A percentile compares a stretch with the other conserved stretches of the same genome.
phyloP scores from a whole-genome alignment of 2,329 filamentous ascomycete species.

The Ceratocystis alfenasii region DNA sequence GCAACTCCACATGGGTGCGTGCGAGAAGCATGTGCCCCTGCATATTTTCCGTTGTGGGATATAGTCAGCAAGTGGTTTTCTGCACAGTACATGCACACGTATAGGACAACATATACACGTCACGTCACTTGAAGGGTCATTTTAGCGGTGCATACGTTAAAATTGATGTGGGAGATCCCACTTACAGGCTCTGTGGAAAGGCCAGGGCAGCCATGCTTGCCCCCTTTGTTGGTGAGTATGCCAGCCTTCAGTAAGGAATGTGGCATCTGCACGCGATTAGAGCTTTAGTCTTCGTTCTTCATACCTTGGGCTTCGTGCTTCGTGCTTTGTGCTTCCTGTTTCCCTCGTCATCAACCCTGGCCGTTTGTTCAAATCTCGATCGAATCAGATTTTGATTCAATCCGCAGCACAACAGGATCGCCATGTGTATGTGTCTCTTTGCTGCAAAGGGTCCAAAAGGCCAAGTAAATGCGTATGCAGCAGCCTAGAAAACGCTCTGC shows the following conservation, averaged over 20 bases:
- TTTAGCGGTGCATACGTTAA: no score
- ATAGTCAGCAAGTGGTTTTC: no score
- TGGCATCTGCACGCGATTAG: no score
- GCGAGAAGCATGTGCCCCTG: constrained; percentile 1
- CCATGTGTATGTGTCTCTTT: neutral
- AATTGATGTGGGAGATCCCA: no score
- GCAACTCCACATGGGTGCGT: neutral
- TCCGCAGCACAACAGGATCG: neutral
- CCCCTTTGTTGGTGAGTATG: no score
- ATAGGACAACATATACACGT: no score
- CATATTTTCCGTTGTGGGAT: neutral
- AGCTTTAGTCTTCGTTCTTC: no score
- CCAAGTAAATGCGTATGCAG: neutral
- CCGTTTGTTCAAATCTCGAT: neutral
- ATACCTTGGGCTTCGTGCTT: neutral
- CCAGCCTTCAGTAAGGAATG: no score
- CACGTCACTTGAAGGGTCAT: no score
- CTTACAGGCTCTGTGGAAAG: no score
- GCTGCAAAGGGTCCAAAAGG: neutral
- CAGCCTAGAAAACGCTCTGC: neutral
- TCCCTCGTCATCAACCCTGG: neutral
- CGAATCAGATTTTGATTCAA: neutral
- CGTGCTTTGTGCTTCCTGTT: neutral
- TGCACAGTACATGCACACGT: no score
- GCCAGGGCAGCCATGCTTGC: no score